Percentiles rank a stretch among this genome's conserved stretches.
phyloP scores from a whole-genome alignment of 2,329 filamentous ascomycete genomes.

The Colletotrichum costaricense region DNA sequence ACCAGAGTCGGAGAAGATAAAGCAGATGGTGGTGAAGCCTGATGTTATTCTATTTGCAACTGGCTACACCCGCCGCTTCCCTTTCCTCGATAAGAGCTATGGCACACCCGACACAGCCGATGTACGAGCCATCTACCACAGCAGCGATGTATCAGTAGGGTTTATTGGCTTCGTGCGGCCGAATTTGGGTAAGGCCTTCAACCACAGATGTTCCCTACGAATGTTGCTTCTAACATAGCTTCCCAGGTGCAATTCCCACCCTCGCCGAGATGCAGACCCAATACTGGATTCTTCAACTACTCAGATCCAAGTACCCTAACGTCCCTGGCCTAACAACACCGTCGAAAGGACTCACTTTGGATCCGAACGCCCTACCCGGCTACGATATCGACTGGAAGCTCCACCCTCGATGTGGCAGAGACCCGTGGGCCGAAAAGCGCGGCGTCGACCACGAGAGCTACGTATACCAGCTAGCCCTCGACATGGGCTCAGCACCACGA shows the following conservation, averaged over 20 bases:
- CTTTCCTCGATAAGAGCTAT: constrained; percentile 44
- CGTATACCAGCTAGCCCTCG: constrained; percentile 60
- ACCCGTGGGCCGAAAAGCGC: constrained; percentile 47
- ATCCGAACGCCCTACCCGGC: constrained; percentile 41
- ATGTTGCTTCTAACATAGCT: neutral
- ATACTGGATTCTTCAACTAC: constrained; percentile 56
- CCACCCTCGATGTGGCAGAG: constrained; percentile 46
- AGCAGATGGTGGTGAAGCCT: constrained; percentile 43
- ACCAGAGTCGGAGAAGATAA: constrained; percentile 45
- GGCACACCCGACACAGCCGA: constrained; percentile 59
- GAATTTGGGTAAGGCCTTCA: constrained; percentile 45
- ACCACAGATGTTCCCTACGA: neutral
- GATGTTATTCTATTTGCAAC: constrained; percentile 51
- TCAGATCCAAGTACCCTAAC: constrained; percentile 38
- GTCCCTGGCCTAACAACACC: constrained; percentile 1
- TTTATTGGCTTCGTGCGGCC: constrained; percentile 62
- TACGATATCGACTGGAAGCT: constrained; percentile 56
- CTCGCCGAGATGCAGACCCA: constrained; percentile 62
- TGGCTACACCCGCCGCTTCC: constrained; percentile 48
- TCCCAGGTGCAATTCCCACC: constrained; percentile 54
- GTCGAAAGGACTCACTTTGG: neutral
- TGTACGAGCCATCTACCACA: constrained; percentile 63
- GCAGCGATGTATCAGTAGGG: constrained; percentile 50
- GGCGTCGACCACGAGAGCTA: constrained; percentile 63
- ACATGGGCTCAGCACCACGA: constrained; percentile 56